A percentile compares a stretch with the other conserved stretches of the same genome.
Conservation (phyloP, 768 basidiomycete genomes). For the Hebeloma cylindrosporum region DNA sequence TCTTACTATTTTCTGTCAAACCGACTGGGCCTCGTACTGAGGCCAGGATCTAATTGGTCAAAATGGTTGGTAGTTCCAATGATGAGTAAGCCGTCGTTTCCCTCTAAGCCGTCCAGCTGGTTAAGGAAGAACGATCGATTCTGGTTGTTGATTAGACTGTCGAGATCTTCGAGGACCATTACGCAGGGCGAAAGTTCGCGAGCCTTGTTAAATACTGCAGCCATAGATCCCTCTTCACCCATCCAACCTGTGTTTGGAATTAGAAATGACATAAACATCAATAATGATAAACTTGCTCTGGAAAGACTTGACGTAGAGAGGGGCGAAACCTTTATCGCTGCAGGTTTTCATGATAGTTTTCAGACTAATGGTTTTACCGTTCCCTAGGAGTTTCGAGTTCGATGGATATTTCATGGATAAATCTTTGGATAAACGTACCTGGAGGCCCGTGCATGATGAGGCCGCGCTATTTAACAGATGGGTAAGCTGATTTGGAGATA, state of each 20-base stretch:
- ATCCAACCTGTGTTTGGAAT: constrained; percentile 41
- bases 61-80: constrained; percentile 86
- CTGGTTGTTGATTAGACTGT: constrained; percentile 73
- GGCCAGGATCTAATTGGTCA: constrained; percentile 72
- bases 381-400: constrained; percentile 60
- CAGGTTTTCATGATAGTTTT: constrained; percentile 81
- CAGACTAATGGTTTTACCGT: constrained; percentile 82
- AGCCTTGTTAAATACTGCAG: constrained; percentile 69
- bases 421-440: constrained; percentile 40
- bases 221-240: constrained; percentile 70
- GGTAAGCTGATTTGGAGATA: not conserved
- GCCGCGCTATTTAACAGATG: constrained; percentile 53
- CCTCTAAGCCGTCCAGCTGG: constrained; percentile 76
- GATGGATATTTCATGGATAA: not conserved
- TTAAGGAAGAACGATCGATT: constrained; percentile 91
- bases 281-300: constrained; percentile 42
- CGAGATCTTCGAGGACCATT: constrained; percentile 58
- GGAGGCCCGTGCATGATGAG: constrained; percentile 84
- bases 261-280: not conserved
- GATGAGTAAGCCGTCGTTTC: constrained; percentile 77
- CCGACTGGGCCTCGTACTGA: constrained; percentile 76
- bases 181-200: constrained; percentile 68
- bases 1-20: constrained; percentile 87
- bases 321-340: constrained; percentile 57
- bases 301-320: constrained; percentile 84